Evolutionary conservation across 495 filamentous ascomycete species (phyloP).

Genomic region (Letharia lupina): DNA sequence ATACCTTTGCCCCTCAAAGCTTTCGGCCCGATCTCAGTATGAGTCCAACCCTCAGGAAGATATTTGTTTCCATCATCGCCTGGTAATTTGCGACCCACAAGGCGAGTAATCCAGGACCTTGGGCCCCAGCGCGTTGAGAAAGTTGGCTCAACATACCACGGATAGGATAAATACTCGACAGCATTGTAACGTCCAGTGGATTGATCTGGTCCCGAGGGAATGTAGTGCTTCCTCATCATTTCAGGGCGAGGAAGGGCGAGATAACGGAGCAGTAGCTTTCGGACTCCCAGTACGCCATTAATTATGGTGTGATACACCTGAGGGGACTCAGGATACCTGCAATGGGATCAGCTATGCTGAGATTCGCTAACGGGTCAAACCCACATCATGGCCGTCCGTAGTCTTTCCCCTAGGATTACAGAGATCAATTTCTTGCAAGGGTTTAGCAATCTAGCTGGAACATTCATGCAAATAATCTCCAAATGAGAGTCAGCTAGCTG

Average conservation of each 20-base stretch:
- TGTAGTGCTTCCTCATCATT: slow-evolving; percentile 8
- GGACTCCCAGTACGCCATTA: slow-evolving; percentile 34
- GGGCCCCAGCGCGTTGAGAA: slow-evolving; percentile 55
- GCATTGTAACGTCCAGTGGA: slow-evolving; percentile 36
- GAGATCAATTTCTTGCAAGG: slow-evolving; percentile 43
- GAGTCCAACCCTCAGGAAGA: slow-evolving; percentile 47
- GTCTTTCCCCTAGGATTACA: slow-evolving; percentile 51
- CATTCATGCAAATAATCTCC: slow-evolving; percentile 44
- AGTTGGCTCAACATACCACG: slow-evolving; percentile 53
- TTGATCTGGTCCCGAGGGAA: slow-evolving; percentile 6
- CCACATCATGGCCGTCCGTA: slow-evolving; percentile 55
- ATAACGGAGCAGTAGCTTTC: slow-evolving; percentile 48
- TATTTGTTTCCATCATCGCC: slow-evolving; percentile 49
- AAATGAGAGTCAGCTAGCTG: slow-evolving; percentile 46
- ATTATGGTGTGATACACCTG: slow-evolving; percentile 32
- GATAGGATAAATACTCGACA: slow-evolving; percentile 32
- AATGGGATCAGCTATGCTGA: background rate
- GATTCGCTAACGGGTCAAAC: slow-evolving; percentile 14
- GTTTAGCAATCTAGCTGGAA: slow-evolving; percentile 41
- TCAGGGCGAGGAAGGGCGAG: slow-evolving; percentile 43
- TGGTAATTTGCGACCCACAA: slow-evolving; percentile 47
- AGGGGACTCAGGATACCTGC: slow-evolving; percentile 39
- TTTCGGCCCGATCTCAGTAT: slow-evolving; percentile 49
- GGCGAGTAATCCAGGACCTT: slow-evolving; percentile 44
- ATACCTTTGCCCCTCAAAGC: slow-evolving; percentile 48